Evolutionary conservation across 2,329 filamentous ascomycete genomes (phyloP), one percentile per base, ranked within the genome.

Genomic region (Ilyonectria robusta): DNA sequence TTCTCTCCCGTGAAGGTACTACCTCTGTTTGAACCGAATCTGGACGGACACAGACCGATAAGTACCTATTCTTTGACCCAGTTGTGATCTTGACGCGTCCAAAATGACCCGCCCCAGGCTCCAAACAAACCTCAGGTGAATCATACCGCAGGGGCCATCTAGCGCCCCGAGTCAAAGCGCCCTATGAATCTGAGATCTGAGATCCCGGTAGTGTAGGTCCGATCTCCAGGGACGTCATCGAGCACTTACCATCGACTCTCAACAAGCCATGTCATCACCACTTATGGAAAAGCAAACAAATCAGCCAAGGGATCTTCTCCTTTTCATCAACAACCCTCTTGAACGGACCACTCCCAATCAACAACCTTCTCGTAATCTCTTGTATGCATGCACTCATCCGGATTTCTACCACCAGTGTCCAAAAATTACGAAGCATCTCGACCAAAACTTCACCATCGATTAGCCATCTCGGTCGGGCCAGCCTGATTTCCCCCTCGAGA

Each of bases 201-300:
- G 72, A 75, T 75, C 72, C 68, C 15, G 51, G 44, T 55, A 53
- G 67, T 64, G 17, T 29, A 67, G 62, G 55, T 29, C 62, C 78
- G 79, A 81, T 81, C 78, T 68, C 66, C 64, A 72, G 67, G 69
- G 62, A 70, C 68, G 51, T 71, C 66, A 79, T 79, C 71, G 77
- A 75, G 72, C 71, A 72, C 69, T 72, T 72, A 62, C 70, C 70
- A 81, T 81, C 79, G 78, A 70, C 61, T 60, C 54, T 66, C 46
- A 58, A 11, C 48, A 67, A 71, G 69, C 68, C 69, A 77, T 75
- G 70, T 62, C 73, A 73, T 76, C 72, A 72, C 67, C 67, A 67
- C 40, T 46, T 46, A 65, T 61, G 37, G 51, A 59, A 65, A 55
- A 56, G 19, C 63, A 62, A 68, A 63, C 33, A 64, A 53, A 42